These are phyloP conservation scores for Hypoxylon perforatum DNA, from an alignment of 495 filamentous ascomycete species.

Conservation along the genomic window DNA sequence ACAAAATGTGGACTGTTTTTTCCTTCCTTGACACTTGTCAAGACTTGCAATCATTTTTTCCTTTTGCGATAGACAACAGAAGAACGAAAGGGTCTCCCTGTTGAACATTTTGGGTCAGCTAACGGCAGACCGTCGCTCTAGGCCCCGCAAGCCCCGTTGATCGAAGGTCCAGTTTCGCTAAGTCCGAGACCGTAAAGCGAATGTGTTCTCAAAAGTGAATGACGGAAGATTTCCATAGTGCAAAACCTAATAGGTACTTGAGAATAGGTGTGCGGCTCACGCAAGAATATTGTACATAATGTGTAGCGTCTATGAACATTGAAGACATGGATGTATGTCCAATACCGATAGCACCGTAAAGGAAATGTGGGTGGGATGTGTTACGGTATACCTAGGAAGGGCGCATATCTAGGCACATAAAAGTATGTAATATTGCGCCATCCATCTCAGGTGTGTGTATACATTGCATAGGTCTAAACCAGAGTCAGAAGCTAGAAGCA, in stretches of 20 bases:
- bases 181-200: slow-evolving; percentile 17
- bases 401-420: background rate
- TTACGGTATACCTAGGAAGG: background rate
- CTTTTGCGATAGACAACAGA: slow-evolving; percentile 8
- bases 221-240: background rate
- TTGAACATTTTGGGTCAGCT: slow-evolving; percentile 6
- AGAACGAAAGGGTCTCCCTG: slow-evolving; percentile 3
- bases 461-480: background rate
- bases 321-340: no score
- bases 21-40: slow-evolving; percentile 32
- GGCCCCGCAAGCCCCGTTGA: slow-evolving; percentile 15
- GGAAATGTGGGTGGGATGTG: no score
- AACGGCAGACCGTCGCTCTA: slow-evolving; percentile 27
- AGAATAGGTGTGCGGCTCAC: no score
- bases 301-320: no score
- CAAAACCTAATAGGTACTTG: no score
- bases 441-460: background rate
- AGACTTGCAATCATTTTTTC: slow-evolving; percentile 22
- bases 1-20: slow-evolving; percentile 32
- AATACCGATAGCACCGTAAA: no score
- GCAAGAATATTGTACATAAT: no score
- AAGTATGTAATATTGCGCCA: slow-evolving; percentile 7
- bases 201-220: background rate
- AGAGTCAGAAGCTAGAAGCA: background rate
- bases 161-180: slow-evolving; percentile 27